Evolutionary conservation across 768 basidiomycete species (phyloP).

Genomic region (Boletus patriciae): DNA sequence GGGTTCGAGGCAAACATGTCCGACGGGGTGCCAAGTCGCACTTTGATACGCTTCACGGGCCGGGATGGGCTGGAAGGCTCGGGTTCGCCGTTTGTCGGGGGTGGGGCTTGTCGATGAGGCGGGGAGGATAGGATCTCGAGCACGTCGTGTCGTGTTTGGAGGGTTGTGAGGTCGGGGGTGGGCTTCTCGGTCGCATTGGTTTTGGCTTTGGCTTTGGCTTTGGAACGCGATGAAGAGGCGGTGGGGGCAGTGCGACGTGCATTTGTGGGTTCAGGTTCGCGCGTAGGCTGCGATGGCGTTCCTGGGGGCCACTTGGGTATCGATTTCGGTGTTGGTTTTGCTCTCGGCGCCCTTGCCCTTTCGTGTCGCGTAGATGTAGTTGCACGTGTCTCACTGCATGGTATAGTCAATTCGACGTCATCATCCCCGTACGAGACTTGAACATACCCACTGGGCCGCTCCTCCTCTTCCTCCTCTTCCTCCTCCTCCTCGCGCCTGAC

Average conservation of each 20-base stretch:
- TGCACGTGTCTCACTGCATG: constrained; percentile 4
- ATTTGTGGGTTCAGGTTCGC: background rate
- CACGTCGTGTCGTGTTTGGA: background rate
- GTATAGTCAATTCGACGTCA: background rate
- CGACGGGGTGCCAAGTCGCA: constrained; percentile 8
- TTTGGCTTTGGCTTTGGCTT: background rate
- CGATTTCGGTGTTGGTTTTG: background rate
- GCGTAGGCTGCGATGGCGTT: background rate
- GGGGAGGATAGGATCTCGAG: constrained; percentile 2
- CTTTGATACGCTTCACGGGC: constrained; percentile 5
- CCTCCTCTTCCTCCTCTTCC: background rate
- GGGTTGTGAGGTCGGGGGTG: background rate
- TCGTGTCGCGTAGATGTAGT: background rate
- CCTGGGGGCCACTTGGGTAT: background rate
- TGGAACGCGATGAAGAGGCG: background rate
- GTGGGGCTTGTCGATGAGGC: background rate
- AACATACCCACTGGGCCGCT: constrained; percentile 5
- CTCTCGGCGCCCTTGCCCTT: background rate
- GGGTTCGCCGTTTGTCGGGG: background rate
- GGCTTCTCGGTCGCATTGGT: background rate
- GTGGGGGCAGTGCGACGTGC: background rate
- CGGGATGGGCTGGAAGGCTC: background rate
- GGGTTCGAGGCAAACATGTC: constrained; percentile 22
- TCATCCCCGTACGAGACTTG: background rate
- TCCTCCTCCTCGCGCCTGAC: background rate